Conservation (phyloP, 2,329 filamentous ascomycete genomes). For the Clonostachys sp. region DNA sequence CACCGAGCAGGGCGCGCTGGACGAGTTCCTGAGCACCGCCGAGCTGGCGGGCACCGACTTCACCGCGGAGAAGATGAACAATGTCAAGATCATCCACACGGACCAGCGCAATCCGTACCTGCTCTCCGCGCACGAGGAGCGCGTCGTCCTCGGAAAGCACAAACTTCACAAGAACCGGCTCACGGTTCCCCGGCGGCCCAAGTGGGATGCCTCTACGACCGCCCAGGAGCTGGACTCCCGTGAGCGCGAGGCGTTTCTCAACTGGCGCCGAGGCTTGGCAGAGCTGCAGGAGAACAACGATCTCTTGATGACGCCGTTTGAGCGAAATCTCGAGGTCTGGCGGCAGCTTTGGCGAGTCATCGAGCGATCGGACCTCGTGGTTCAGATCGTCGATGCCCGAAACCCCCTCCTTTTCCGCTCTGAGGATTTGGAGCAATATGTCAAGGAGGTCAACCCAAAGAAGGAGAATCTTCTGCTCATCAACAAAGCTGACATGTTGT, state of each 20-base stretch:
- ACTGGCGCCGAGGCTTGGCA: slow-evolving; percentile 86
- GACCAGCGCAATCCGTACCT: slow-evolving; percentile 96
- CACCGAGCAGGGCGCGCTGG: slow-evolving; percentile 91
- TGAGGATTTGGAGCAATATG: slow-evolving; percentile 88
- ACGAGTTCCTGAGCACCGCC: slow-evolving; percentile 94
- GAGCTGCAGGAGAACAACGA: slow-evolving; percentile 93
- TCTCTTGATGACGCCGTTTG: slow-evolving; percentile 94
- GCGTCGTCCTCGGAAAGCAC: slow-evolving; percentile 73
- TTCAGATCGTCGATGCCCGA: slow-evolving; percentile 96
- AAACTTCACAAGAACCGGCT: slow-evolving; percentile 72
- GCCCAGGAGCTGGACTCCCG: slow-evolving; percentile 72
- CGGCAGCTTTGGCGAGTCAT: slow-evolving; percentile 97
- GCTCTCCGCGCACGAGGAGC: slow-evolving; percentile 79
- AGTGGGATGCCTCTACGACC: slow-evolving; percentile 85
- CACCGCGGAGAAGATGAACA: slow-evolving; percentile 98
- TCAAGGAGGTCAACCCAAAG: slow-evolving; percentile 82
- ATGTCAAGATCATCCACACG: slow-evolving; percentile 96
- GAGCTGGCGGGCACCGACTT: slow-evolving; percentile 98
- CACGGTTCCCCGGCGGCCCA: slow-evolving; percentile 84
- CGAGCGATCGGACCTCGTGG: slow-evolving; percentile 89
- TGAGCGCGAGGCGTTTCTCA: slow-evolving; percentile 76
- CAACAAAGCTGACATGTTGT: slow-evolving; percentile 99
- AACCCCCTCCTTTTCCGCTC: slow-evolving; percentile 93
- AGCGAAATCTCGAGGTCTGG: slow-evolving; percentile 97
- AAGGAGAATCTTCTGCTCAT: slow-evolving; percentile 92